phyloP scores from a whole-genome alignment of 805 yeast genomes.

The Scheffersomyces ergatensis region DNA sequence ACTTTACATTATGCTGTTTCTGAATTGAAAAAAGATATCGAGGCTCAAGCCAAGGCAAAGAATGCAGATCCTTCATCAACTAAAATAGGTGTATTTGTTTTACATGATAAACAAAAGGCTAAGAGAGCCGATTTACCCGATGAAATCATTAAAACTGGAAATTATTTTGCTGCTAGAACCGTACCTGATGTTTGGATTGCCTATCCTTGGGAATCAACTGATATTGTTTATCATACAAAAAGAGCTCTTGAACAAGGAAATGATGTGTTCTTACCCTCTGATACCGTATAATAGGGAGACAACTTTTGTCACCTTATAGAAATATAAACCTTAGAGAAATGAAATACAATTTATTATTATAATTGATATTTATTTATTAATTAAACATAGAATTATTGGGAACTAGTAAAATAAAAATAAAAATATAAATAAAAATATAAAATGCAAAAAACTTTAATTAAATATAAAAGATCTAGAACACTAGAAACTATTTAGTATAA shows the following conservation, averaged over 20 bases:
- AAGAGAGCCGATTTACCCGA: slow-evolving; percentile 72
- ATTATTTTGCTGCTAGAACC: slow-evolving; percentile 70
- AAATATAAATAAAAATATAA: too few species aligned
- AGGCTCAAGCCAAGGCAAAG: slow-evolving; percentile 53
- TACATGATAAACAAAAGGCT: slow-evolving; percentile 72
- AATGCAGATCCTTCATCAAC: slow-evolving; percentile 49
- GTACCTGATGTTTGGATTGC: slow-evolving; percentile 85
- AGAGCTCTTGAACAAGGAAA: slow-evolving; percentile 75
- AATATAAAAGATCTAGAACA: too few species aligned
- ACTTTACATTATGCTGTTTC: slow-evolving; percentile 76
- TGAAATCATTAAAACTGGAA: slow-evolving; percentile 55
- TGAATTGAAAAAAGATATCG: slow-evolving; percentile 72
- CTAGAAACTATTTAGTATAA: too few species aligned
- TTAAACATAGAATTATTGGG: too few species aligned
- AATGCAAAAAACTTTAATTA: too few species aligned
- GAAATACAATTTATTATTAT: too few species aligned
- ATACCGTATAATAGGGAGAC: slow-evolving; percentile 8
- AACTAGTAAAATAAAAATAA: too few species aligned
- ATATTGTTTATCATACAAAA: slow-evolving; percentile 69
- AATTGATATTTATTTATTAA: too few species aligned
- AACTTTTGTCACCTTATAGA: too few species aligned
- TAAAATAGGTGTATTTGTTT: slow-evolving; percentile 70
- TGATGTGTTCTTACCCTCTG: slow-evolving; percentile 48
- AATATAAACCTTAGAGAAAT: too few species aligned
- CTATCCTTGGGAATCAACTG: slow-evolving; percentile 82